phyloP scores from a whole-genome alignment of 176 grass and related monocot species.

The Lolium rigidum region DNA sequence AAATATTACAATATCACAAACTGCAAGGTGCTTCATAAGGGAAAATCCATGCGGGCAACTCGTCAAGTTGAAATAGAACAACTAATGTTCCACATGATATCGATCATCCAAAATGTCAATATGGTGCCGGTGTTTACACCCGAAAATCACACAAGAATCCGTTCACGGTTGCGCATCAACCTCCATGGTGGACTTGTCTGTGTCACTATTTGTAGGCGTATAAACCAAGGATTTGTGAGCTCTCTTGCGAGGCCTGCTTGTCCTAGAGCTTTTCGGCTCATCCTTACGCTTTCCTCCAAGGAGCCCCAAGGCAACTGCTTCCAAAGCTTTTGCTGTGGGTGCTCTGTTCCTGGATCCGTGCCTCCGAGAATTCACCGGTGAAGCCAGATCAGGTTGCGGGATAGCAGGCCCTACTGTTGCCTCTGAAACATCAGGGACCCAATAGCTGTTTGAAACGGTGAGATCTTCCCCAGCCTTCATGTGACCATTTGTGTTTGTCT shows the following conservation, averaged over 20 bases:
- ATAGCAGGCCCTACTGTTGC: constrained; percentile 19
- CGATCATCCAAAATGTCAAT: neutral
- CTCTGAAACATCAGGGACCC: constrained; percentile 10
- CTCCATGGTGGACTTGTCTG: constrained; percentile 41
- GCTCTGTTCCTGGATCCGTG: constrained; percentile 81
- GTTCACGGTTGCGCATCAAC: constrained; percentile 22
- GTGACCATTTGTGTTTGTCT: neutral
- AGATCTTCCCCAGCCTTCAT: constrained; percentile 44
- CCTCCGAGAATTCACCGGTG: constrained; percentile 51
- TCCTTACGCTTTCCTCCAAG: constrained; percentile 75
- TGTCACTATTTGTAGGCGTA: constrained; percentile 7
- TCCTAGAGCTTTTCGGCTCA: constrained; percentile 38
- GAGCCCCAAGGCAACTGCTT: constrained; percentile 84
- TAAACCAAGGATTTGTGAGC: constrained; percentile 34
- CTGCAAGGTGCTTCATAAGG: constrained; percentile 14
- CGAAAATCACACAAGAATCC: neutral
- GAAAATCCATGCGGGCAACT: neutral
- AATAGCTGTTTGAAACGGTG: constrained; percentile 33
- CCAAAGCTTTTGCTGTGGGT: constrained; percentile 78
- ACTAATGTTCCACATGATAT: constrained; percentile 16
- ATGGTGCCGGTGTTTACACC: neutral
- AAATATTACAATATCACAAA: constrained; percentile 24
- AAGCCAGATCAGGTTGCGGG: constrained; percentile 39
- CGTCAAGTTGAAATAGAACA: constrained; percentile 18
- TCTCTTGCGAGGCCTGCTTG: constrained; percentile 47